Conservation (phyloP, 495 filamentous ascomycete genomes). For the Opeltia flavorubescens region DNA sequence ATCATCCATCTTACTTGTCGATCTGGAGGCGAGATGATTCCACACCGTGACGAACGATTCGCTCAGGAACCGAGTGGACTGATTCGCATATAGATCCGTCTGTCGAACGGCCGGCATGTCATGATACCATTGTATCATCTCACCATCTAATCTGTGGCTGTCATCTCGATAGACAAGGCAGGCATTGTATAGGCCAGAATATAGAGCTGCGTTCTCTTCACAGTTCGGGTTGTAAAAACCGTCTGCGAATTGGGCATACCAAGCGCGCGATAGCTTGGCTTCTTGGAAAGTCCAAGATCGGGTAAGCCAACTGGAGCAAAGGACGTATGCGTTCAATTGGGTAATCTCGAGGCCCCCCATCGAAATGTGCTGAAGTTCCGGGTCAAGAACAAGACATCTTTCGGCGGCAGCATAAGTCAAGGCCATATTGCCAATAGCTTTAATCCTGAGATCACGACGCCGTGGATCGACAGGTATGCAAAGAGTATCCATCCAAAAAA, state of each 20-base stretch:
- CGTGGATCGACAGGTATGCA: slow-evolving; percentile 16
- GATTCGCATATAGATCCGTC: background rate
- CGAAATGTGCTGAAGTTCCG: slow-evolving; percentile 9
- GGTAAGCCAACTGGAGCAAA: slow-evolving; percentile 13
- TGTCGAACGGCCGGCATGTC: background rate
- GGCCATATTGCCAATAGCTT: slow-evolving; percentile 15
- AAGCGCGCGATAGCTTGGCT: slow-evolving; percentile 13
- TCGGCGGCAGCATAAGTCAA: slow-evolving; percentile 16
- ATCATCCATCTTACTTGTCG: background rate
- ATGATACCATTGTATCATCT: background rate
- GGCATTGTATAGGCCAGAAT: background rate
- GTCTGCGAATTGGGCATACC: slow-evolving; percentile 15
- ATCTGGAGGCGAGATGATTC: background rate
- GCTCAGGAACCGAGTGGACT: background rate
- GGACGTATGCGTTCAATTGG: slow-evolving; percentile 15
- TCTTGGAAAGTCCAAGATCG: slow-evolving; percentile 23
- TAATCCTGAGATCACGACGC: slow-evolving; percentile 7
- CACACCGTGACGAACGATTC: background rate
- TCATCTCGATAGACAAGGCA: background rate
- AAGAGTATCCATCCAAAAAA: slow-evolving; percentile 25
- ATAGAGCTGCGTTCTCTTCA: background rate
- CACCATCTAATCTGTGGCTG: background rate
- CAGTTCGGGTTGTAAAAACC: slow-evolving; percentile 2
- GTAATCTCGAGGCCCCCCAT: background rate
- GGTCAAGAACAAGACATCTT: slow-evolving; percentile 20